These are phyloP conservation scores for Solanum corneliomulleri DNA, from an alignment of 257 asterid species.

Conservation along the genomic window DNA sequence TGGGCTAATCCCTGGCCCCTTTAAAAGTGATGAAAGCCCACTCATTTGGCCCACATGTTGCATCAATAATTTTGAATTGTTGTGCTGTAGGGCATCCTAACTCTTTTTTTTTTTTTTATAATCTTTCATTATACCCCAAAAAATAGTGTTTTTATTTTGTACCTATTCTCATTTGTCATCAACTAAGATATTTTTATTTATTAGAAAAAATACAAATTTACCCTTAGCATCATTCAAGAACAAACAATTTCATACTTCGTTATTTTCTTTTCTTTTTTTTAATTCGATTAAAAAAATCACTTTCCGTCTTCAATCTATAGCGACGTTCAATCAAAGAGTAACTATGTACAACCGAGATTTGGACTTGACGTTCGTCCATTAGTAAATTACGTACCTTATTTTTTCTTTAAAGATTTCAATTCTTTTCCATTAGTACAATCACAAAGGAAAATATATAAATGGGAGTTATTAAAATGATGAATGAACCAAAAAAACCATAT, in stretches of 20 bases:
- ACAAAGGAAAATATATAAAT: not conserved
- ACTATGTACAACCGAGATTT: not conserved
- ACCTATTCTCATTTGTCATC: not conserved
- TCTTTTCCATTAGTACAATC: not conserved
- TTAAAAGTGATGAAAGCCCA: not conserved
- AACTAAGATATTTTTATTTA: not conserved
- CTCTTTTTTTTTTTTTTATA: too few relatives aligned
- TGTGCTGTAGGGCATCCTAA: not conserved
- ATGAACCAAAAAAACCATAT: not conserved
- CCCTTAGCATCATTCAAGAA: not conserved
- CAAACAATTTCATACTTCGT: not conserved
- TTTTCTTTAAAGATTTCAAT: not conserved
- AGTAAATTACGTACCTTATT: not conserved
- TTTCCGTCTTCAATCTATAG: too few relatives aligned
- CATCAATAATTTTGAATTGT: not conserved
- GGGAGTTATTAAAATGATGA: not conserved
- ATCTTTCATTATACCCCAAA: not conserved
- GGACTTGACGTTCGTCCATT: not conserved
- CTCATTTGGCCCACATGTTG: not conserved
- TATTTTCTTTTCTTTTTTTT: too few relatives aligned
- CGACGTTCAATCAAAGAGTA: not conserved
- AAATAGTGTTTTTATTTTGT: not conserved
- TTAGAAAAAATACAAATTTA: too few relatives aligned
- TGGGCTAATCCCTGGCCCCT: not conserved
- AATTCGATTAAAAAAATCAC: not conserved